phyloP scores from a whole-genome alignment of 192 early-diverging fungal species.

The Glomus cerebriforme region DNA sequence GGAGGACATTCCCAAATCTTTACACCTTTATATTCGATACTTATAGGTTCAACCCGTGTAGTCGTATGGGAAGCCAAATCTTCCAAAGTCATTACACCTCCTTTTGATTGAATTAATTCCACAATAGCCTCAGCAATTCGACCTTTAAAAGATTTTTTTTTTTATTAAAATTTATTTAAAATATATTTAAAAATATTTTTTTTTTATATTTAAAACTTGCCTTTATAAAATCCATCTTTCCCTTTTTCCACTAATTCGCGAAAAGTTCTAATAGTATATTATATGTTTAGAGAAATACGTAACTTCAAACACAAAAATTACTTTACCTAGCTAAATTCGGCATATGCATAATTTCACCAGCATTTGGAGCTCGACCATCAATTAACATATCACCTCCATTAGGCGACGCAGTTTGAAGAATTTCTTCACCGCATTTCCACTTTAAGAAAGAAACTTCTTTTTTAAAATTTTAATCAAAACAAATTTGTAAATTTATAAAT shows the following conservation, averaged over 20 bases:
- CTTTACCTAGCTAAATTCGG: conserved; percentile 56
- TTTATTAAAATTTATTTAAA: not conserved
- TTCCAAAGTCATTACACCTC: conserved; percentile 65
- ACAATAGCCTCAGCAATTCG: conserved; percentile 68
- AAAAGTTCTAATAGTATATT: conserved; percentile 46
- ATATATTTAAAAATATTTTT: not conserved
- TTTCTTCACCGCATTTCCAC: conserved; percentile 43
- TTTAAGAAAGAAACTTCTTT: conserved; percentile 2
- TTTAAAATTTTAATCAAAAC: not conserved
- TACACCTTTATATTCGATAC: conserved; percentile 59
- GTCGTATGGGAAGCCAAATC: conserved; percentile 63
- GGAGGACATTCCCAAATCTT: conserved; percentile 74
- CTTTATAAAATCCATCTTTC: conserved; percentile 65
- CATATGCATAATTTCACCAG: conserved; percentile 65
- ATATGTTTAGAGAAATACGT: not conserved
- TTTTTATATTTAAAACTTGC: not conserved
- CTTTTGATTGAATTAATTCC: conserved; percentile 46
- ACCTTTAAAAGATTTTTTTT: conserved; percentile 37
- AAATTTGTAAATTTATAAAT: not conserved
- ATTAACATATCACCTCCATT: conserved; percentile 53
- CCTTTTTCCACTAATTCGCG: conserved; percentile 61
- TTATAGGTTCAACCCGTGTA: conserved; percentile 59
- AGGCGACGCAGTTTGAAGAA: conserved; percentile 37
- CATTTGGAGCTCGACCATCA: conserved; percentile 55
- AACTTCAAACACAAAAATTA: not conserved